phyloP scores from a whole-genome alignment of 2,329 filamentous ascomycete species.

The Scedosporium boydii region DNA sequence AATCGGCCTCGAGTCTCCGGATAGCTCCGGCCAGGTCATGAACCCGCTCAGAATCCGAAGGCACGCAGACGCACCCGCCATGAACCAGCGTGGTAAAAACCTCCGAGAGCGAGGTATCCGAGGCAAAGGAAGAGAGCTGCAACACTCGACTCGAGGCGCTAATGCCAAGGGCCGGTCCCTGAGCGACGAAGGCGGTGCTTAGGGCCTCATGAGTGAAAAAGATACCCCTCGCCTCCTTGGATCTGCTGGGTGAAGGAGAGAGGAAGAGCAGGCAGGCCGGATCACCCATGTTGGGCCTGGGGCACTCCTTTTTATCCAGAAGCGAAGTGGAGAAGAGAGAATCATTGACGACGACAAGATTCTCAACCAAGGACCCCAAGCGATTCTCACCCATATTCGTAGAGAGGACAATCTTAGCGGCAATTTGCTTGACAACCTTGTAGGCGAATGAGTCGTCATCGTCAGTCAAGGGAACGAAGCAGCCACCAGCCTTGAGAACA shows the following conservation, averaged over 20 bases:
- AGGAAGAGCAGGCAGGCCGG: constrained; percentile 52
- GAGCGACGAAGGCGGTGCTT: constrained; percentile 41
- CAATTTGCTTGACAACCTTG: constrained; percentile 32
- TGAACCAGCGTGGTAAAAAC: constrained; percentile 41
- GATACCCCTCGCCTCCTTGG: constrained; percentile 48
- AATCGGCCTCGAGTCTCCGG: constrained; percentile 38
- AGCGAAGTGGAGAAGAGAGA: constrained; percentile 24
- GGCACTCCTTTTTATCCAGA: constrained; percentile 21
- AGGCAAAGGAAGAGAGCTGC: constrained; percentile 44
- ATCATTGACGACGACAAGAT: constrained; percentile 31
- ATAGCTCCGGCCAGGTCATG: constrained; percentile 41
- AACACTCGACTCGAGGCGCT: constrained; percentile 42
- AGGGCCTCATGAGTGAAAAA: constrained; percentile 53
- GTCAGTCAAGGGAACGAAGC: constrained; percentile 40
- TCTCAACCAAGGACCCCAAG: constrained; percentile 28
- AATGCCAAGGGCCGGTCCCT: constrained; percentile 40
- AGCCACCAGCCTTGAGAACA: constrained; percentile 48
- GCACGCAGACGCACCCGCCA: constrained; percentile 52
- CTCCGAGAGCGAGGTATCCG: constrained; percentile 42
- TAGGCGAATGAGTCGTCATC: constrained; percentile 31
- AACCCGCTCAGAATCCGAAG: constrained; percentile 37
- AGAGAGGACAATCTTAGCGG: constrained; percentile 32
- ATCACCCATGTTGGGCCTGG: constrained; percentile 29
- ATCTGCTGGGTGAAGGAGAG: constrained; percentile 33
- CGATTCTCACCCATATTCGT: constrained; percentile 31